Evolutionary conservation across 805 yeast species (phyloP), one percentile per base, ranked within the genome.

Genomic region (Metschnikowia lunata): DNA sequence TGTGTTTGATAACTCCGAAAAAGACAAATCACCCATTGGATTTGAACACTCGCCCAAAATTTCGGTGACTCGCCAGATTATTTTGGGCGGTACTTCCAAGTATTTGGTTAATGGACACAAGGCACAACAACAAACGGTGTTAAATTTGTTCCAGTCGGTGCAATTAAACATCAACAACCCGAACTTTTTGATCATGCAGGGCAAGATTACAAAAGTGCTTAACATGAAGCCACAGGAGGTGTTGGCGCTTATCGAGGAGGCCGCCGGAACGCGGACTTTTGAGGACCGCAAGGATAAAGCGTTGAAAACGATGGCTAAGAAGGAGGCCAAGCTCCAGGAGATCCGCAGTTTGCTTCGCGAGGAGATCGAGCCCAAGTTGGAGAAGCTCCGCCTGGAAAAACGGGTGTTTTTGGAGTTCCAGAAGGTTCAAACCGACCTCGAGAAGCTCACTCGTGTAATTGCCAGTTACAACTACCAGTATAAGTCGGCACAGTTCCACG

Each of bases 171-270:
- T 93, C 63, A 93, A 93, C 63, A 93, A 91, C 60, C 99, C 99
- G 29, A 93, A 93, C 62, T 93, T 93, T 66, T 75, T 93, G 55
- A 93, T 93, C 58, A 93, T 95, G 99, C 99, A 93, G 67, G 99
- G 99, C 48, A 88, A 89, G 61, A 93, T 95, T 67, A 95, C 99
- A 30, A 91, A 93, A 63, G 97, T 93, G 51, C 75, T 93, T 57
- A 93, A 93, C 63, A 93, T 93, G 98, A 88, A 87, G 56, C 95
- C 99, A 1, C 71, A 80, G 1, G 98, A 93, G 63, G 86, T 91
- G 34, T 66, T 93, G 50, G 83, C 96, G 5, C 74, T 93, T 54
- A 88, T 93, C 43, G 99, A 93, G 64, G 99, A 93, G 66, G 99
- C 99, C 0, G 96, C 99, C 0, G 99, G 99, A 6, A 93, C 99